Base-by-base conservation (phyloP, 2,329 filamentous ascomycete genomes). In the Lachnellula hyalina region DNA sequence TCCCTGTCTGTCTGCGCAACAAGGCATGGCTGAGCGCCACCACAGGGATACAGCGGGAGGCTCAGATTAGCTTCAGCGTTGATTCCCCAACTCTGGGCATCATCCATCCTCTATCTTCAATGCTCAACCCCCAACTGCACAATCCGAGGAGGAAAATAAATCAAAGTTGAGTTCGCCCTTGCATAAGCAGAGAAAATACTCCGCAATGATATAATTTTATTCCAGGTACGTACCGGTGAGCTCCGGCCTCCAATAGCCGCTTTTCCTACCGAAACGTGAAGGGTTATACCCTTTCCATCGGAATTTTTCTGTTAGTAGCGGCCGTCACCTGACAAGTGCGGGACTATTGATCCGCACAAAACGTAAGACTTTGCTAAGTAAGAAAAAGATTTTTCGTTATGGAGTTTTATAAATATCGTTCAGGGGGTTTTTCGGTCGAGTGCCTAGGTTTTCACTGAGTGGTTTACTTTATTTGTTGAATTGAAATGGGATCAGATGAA, bases 401-500 rank as follows among this genome's bases (percentile, higher is more conserved):
- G 41, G 8, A 9, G n/a, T 1, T 50, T 50, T 46, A 46, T 25
- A 46, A 25, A 50, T 23, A 42, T 34, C 21, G 15, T 9, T 38
- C n/a, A 25, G 17, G 5, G 35, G 23, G 19, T 2, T n/a, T n/a
- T 19, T 21, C 36, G 36, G 21, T 46, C 12, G 8, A 23, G 21
- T 23, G 19, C 42, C 6, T 4, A 1, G 14, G 3, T 32, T 4
- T 28, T 46, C 4, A 7, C 19, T 9, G 11, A 45, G 21, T 34
- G 7, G 12, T 40, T 41, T 44, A 17, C 28, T 44, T 42, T 35
- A 4, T 15, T 47, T 46, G 14, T 25, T 17, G 9, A n/a, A 21
- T 11, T 49, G 58, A 40, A n/a, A 62, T 60, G 60, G 23, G 28
- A 49, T 49, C 52, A 45, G 55, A 59, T 41, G 52, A 49, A 25